Evolutionary conservation across 2,329 filamentous ascomycete species (phyloP), one percentile per base, ranked within the genome.

Genomic region (Hymenoscyphus occultus): DNA sequence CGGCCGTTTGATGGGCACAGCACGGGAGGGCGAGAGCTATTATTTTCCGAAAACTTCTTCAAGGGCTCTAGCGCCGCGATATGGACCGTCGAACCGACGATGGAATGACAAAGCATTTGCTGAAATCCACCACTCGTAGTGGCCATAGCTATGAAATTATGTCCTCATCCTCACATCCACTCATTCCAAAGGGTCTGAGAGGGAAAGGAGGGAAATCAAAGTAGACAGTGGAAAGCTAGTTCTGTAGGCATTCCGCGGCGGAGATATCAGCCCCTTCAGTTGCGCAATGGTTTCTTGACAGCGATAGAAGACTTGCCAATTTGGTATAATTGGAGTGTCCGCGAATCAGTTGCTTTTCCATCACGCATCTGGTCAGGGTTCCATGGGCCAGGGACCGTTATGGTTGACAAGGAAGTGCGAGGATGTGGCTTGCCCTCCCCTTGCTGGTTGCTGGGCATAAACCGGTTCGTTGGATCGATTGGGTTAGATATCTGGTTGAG

Each of bases 391-490:
- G 28, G 56, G 16, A 57, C 56, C 28, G 28, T 57, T 39, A 57
- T 28, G 28, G 31, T 57, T 28, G 54, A 57, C 32, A 31, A 32
- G 45, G 45, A n/a, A n/a, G 9, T 12, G 45, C 45, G 45, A 51
- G 45, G 32, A 59, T 63, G 61, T 32, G 56, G 61, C 61, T 63
- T 63, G 32, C 39, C 16, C 39, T 19, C 54, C 35, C 61, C 54
- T 39, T 48, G 16, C 57, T 42, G 39, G 39, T 39, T 22, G 39
- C 39, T 13, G 42, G n/a, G 32, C 45, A 40, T 32, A 56, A n/a
- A 39, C 42, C 57, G 57, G 31, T 39, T 42, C 39, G 39, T 35
- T 28, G n/a, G 57, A 28, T 28, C 31, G 57, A 32, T 42, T 39
- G 39, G 54, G 54, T 57, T 51, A 10, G 19, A 22, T 35, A 35